Evolutionary conservation across 345 rosid genomes (phyloP), one percentile per base, ranked within the genome.

Genomic region (Orychophragmus violaceus): DNA sequence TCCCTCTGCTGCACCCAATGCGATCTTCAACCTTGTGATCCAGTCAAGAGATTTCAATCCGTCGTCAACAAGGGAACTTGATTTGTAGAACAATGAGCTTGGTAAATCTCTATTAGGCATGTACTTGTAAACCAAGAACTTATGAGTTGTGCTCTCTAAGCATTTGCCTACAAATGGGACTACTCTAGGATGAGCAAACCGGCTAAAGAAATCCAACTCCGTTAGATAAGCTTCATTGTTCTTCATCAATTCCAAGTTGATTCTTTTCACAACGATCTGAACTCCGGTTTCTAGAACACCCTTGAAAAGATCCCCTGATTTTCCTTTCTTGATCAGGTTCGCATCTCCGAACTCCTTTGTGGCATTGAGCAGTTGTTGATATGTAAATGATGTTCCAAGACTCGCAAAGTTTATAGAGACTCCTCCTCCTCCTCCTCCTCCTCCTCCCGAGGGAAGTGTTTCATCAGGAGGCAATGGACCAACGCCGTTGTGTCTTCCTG

Each of bases 21-120:
- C 96, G 29, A 94, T 87, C 75, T 94, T 94, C 78, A 87, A 69
- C 67, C 99, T 82, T 4, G 97, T 90, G 57, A 94, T 94, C 99
- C 99, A 94, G 62, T 94, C 99, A 6, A 90, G 78, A 50, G 99
- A 88, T 62, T 76, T 82, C 58, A 84, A 74, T 44, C 85, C 78
- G 48, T 80, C 78, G 12, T 87, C 95, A 29, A 79, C 87, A 17
- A 61, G 33, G n/a, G 83, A 70, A 54, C 59, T 73, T 0, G 82
- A 54, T 59, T 69, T 82, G 66, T 85, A 78, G 70, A 80, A 79
- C 68, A 94, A 80, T 6, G 95, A 86, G 79, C 80, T 85, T 32
- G 86, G 85, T 71, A 94, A 72, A 77, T 94, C 97, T 48, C 84
- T 77, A 44, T 84, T 78, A 4, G 86, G 84, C 95, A 94, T 90